Base-by-base conservation (phyloP, 2,329 filamentous ascomycete genomes). In the Trematosphaeria pertusa region DNA sequence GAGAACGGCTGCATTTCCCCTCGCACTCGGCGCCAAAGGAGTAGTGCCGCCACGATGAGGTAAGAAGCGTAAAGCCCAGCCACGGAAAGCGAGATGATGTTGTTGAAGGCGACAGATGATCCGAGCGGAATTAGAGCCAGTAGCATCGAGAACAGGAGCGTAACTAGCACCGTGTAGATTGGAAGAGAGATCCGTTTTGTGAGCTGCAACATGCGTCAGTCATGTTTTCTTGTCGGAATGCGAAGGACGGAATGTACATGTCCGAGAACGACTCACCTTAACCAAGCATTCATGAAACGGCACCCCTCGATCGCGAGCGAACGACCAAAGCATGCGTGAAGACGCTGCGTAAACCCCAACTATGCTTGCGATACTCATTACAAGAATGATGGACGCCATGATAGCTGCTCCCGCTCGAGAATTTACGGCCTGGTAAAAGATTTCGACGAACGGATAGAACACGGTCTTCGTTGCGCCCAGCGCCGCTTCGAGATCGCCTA, bases 231-330 rank as follows among this genome's bases (percentile, higher is more conserved):
- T 21, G 9, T 15, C 10, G 4, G 3, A 22, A 21, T 14, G 4
- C 2, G 9, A 41, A 32, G n/a, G n/a, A n/a, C n/a, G n/a, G n/a
- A n/a, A n/a, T n/a, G n/a, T n/a, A n/a, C n/a, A n/a, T n/a, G n/a
- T n/a, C n/a, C n/a, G n/a, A n/a, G n/a, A 15, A n/a, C 11, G 15
- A 5, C 14, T 24, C 19, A 42, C 39, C 39, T 22, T 37, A 5
- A 3, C 15, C 1, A 46, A 12, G 10, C 5, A 9, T n/a, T n/a
- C 3, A 2, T 12, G 22, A 10, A 36, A 36, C 3, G 70, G 70
- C 0, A 70, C 50, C 4, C 69, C 71, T 3, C 59, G 46, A 43
- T 73, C 69, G 20, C 71, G 63, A n/a, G 72, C 65, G 44, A 74
- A 73, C 0, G 69, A 61, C 57, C 57, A 75, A 9, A 65, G 52